A percentile compares a stretch with the other conserved stretches of the same genome.
phyloP scores from a whole-genome alignment of 1,284 basidiomycete species.

The Ceratobasidium sp. region DNA sequence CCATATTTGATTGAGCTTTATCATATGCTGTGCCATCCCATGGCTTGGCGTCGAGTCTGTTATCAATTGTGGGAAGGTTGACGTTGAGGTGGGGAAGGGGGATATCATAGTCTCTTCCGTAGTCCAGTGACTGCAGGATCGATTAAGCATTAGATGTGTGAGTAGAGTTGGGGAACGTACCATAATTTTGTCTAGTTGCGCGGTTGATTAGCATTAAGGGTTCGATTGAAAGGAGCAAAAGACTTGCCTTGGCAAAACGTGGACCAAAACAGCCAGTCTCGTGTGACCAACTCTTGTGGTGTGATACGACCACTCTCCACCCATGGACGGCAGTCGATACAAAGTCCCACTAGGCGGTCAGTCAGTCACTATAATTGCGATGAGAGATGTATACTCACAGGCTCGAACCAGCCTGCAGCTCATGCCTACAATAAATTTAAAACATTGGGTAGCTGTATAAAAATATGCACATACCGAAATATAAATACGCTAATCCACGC shows the following conservation, averaged over 20 bases:
- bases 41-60: neutral
- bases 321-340: slow-evolving; percentile 63
- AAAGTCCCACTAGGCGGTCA: slow-evolving; percentile 57
- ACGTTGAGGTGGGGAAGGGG: slow-evolving; percentile 45
- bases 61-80: slow-evolving; percentile 13
- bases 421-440: slow-evolving; percentile 53
- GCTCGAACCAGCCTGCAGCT: slow-evolving; percentile 58
- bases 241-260: slow-evolving; percentile 56
- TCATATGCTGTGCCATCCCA: neutral
- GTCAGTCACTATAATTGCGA: neutral
- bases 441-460: neutral
- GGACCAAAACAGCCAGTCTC: slow-evolving; percentile 64
- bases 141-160: neutral
- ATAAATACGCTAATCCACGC: slow-evolving; percentile 45
- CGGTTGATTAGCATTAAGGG: slow-evolving; percentile 56
- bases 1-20: slow-evolving; percentile 42
- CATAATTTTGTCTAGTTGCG: slow-evolving; percentile 27
- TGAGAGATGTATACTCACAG: slow-evolving; percentile 45
- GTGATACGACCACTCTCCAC: slow-evolving; percentile 59
- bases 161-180: neutral
- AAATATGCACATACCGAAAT: slow-evolving; percentile 40
- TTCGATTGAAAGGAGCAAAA: neutral
- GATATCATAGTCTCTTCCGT: slow-evolving; percentile 61
- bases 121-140: slow-evolving; percentile 17
- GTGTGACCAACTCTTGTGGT: slow-evolving; percentile 59